phyloP scores from a whole-genome alignment of 2,329 filamentous ascomycete genomes.

The Leptographium wingfieldii region DNA sequence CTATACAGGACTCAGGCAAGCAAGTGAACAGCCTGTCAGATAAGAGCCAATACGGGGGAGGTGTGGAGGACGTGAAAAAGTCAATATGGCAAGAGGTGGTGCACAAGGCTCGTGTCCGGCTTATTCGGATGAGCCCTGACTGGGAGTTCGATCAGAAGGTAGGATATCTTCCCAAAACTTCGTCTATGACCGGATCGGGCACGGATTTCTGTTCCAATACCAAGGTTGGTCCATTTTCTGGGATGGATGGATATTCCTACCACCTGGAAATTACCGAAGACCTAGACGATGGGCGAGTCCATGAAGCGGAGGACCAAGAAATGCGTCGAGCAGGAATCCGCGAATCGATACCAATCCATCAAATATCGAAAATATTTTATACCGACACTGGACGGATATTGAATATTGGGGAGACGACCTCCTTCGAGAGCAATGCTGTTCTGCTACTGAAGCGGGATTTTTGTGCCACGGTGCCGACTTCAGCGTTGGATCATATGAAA shows the following conservation, averaged over 20 bases:
- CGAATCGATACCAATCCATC: constrained; percentile 39
- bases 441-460: constrained; percentile 60
- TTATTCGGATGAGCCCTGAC: constrained; percentile 55
- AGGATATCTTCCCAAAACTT: constrained; percentile 17
- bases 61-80: constrained; percentile 35
- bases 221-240: constrained; percentile 13
- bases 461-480: constrained; percentile 47
- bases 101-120: constrained; percentile 77
- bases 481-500: constrained; percentile 17
- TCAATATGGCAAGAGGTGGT: constrained; percentile 93
- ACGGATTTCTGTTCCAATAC: neutral
- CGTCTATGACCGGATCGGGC: neutral
- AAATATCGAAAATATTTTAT: constrained; percentile 84
- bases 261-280: constrained; percentile 76
- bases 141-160: constrained; percentile 29
- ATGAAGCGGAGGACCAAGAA: constrained; percentile 27
- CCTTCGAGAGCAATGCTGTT: constrained; percentile 60
- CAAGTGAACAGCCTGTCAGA: neutral
- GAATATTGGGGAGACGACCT: constrained; percentile 51
- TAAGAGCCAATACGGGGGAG: constrained; percentile 26
- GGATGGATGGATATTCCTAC: constrained; percentile 50
- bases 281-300: constrained; percentile 45
- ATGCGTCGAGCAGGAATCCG: constrained; percentile 33
- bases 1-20: neutral
- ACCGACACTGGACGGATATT: constrained; percentile 81